Evolutionary conservation across 2,329 filamentous ascomycete species (phyloP), one percentile per base, ranked within the genome.

Genomic region (Trichoderma endophyticum): DNA sequence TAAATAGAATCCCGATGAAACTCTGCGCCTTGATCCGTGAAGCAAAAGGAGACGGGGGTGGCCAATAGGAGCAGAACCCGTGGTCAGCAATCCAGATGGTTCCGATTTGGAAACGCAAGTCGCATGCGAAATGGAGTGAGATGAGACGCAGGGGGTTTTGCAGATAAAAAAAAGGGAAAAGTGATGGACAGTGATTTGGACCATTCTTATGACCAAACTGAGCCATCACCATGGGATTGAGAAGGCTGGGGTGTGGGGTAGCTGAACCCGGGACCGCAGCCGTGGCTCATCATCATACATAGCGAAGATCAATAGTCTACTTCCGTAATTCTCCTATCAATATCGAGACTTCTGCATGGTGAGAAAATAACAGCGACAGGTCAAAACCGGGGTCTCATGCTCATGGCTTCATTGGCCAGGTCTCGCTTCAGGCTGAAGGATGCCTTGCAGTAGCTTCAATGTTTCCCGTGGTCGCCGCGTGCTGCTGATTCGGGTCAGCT

Each of bases 401-500:
- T 39, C 36, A 39, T 39, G 48, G 24, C 32, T 59, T 59, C 34
- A 59, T 59, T 67, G 64, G 32, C 15, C 26, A 30, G 18, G 61
- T 21, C 21, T 64, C 61, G 36, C 61, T 15, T 30, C 39, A 14
- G 28, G 28, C 63, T 54, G 43, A 34, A 66, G 48, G 36, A 56
- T 48, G 66, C 54, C 36, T 51, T 61, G 66, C 56, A 66, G 32
- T 34, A 66, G 63, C 63, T 66, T 66, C 11, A 18, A 36, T 15
- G 34, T 36, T 15, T 36, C 34, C 26, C 36, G 36, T 48, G 54
- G 34, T 48, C 43, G 43, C 11, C 54, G 34, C 24, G 66, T 60
- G 56, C 36, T 30, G 66, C 56, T 51, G n/a, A 39, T 48, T 18
- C n/a, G 15, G 54, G 66, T 69, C 66, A 69, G 66, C 66, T 60